Evolutionary conservation across 208 protist species (phyloP), one percentile per base, ranked within the genome.

Genomic region (Jaenimonas drosophilae): DNA sequence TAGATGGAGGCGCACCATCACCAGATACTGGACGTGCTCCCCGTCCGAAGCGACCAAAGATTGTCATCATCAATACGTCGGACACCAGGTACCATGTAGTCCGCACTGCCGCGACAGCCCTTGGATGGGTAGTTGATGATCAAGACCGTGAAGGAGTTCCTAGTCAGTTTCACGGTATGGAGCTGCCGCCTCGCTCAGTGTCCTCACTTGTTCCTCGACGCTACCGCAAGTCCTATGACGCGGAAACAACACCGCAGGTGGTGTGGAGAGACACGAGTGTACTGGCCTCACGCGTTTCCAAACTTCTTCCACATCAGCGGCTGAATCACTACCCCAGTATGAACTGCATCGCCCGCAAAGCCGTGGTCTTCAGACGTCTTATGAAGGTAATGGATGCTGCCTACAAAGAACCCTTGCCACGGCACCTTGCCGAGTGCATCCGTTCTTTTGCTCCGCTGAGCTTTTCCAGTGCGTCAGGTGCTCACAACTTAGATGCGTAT

Each of bases 281-380:
- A 6, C 9, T 69, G 14, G 11, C 52, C 5, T 38, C 70, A 2
- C 61, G 81, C 23, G 76, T 97, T 1, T 64, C 71, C 7, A 52
- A 30, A 6, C 45, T 97, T 41, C 51, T 46, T 17, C 66, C 54
- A 26, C 73, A 64, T 31, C 91, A 97, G 58, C 65, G 81, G 0
- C 71, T 98, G 14, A 98, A 98, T 62, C 95, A 98, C 68, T 97
- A 94, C 47, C 64, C 85, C 1, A 69, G 64, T 0, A 97, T 97
- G 83, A 34, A 80, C 31, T 61, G 75, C 21, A 76, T 97, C n/a
- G 72, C 77, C 1, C 63, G 92, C 23, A 97, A 97, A 64, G 85
- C 82, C 26, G 43, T 60, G 6, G 69, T 97, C 0, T 94, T 93
- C 43, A 57, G 54, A 20, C 94, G 89, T 5, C 54, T 97, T 9